Base-by-base conservation (phyloP, 176 grass and related monocot species). In the Raddia guianensis region DNA sequence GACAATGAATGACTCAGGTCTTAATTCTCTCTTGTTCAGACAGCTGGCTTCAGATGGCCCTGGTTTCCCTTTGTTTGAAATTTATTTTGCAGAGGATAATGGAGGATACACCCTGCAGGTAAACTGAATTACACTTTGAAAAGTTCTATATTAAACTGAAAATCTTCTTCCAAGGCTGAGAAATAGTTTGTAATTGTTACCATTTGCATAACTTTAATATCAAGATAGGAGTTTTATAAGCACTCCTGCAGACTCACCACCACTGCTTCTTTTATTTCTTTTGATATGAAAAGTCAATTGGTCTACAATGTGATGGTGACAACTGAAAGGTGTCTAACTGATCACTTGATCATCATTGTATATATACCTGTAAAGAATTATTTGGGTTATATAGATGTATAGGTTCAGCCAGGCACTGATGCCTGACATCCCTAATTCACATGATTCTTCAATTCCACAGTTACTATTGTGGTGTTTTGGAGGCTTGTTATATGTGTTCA, bases 1-100 rank as follows among this genome's bases (percentile, higher is more conserved):
- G 48, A 11, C 62, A 42, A 51, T 51, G n/a, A 7, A 43, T 74
- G 47, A 8, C 44, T 74, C 45, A 67, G 3, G 7, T 21, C 33
- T 59, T 73, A 72, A 34, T 48, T 80, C 43, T 55, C 49, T 66
- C 6, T 2, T 86, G 19, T 85, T 87, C 84, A 98, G 92, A 49
- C 88, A 93, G 81, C 85, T 98, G 69, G 75, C 84, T 85, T 91
- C 84, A 58, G 70, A 86, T 64, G 86, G 86, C 32, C 88, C 82
- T 83, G 92, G 92, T 76, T 85, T 87, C 74, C 92, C 90, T 80
- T 56, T 98, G 68, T 98, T 98, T 68, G 96, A 98, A 84, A 81
- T 98, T 87, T 98, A 89, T 88, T 90, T 84, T 56, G 90, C 84
- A 66, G 86, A 87, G 72, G 84, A 49, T 80, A 81, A 91, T 84